Conservation (phyloP, 805 yeast species). For the Candida gorgasii region DNA sequence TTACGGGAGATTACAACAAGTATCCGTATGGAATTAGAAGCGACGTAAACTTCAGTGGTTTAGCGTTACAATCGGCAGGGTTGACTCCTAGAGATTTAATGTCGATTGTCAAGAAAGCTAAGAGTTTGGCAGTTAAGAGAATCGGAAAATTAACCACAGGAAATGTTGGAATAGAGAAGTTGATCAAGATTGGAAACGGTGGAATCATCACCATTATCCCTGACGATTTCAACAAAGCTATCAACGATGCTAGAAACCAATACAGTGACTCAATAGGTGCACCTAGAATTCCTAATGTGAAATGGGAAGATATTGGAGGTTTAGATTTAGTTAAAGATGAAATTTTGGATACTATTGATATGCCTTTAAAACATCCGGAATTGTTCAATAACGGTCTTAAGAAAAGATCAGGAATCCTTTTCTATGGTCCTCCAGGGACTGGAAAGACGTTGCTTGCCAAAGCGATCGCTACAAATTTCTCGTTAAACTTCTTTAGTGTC, state of each 20-base stretch:
- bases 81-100: slow-evolving; percentile 79
- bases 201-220: slow-evolving; percentile 57
- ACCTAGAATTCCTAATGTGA: slow-evolving; percentile 90
- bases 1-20: slow-evolving; percentile 16
- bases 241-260: slow-evolving; percentile 78
- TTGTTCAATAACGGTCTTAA: slow-evolving; percentile 85
- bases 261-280: slow-evolving; percentile 96
- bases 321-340: slow-evolving; percentile 87
- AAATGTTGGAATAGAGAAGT: slow-evolving; percentile 17
- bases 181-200: slow-evolving; percentile 50
- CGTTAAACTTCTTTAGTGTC: slow-evolving; percentile 91
- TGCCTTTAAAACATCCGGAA: slow-evolving; percentile 93
- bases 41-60: slow-evolving; percentile 53
- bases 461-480: slow-evolving; percentile 94
- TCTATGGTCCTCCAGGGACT: slow-evolving; percentile 99
- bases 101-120: slow-evolving; percentile 69
- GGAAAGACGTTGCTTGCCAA: slow-evolving; percentile 95
- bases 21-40: slow-evolving; percentile 27
- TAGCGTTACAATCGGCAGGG: slow-evolving; percentile 91
- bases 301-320: slow-evolving; percentile 98
- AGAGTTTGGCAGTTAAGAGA: slow-evolving; percentile 55
- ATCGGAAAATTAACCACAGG: slow-evolving; percentile 27
- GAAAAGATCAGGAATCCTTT: slow-evolving; percentile 89
- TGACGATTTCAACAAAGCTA: slow-evolving; percentile 66
- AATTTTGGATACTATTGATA: slow-evolving; percentile 90